Conservation (phyloP, 768 basidiomycete genomes). For the Agrocybe praecox region DNA sequence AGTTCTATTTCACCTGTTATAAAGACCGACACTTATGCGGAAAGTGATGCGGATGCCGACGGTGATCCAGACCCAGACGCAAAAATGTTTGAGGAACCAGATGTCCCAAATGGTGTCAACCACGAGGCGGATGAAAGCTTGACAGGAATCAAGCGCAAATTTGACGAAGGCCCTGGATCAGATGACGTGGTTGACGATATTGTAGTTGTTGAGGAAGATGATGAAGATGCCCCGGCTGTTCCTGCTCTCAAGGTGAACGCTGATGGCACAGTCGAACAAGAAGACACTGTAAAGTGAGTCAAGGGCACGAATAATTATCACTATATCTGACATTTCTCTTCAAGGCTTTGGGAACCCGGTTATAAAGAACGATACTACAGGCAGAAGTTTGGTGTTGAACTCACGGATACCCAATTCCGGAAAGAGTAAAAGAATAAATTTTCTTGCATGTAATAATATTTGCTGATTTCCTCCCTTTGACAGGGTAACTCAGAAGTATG, state of each 20-base stretch:
- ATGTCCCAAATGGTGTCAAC: slow-evolving; percentile 18
- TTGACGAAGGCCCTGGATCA: slow-evolving; percentile 47
- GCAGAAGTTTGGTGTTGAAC: slow-evolving; percentile 85
- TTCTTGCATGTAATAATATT: not conserved
- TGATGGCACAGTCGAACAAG: slow-evolving; percentile 94
- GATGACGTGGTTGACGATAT: slow-evolving; percentile 45
- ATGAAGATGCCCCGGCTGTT: slow-evolving; percentile 47
- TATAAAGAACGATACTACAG: slow-evolving; percentile 95
- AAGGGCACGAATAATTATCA: not conserved
- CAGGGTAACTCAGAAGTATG: slow-evolving; percentile 82
- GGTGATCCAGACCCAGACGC: slow-evolving; percentile 32
- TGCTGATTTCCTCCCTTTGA: slow-evolving; percentile 4
- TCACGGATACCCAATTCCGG: slow-evolving; percentile 71
- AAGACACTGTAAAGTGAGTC: slow-evolving; percentile 87
- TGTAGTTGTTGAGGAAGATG: slow-evolving; percentile 54
- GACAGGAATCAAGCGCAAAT: slow-evolving; percentile 42
- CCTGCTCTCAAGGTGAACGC: slow-evolving; percentile 76
- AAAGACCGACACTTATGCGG: slow-evolving; percentile 11
- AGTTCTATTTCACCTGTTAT: not conserved
- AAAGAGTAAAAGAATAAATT: slow-evolving; percentile 55
- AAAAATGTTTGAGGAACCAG: slow-evolving; percentile 20
- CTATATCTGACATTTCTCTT: slow-evolving; percentile 5
- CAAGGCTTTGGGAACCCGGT: slow-evolving; percentile 92
- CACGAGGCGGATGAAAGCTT: slow-evolving; percentile 14
- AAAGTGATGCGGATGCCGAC: slow-evolving; percentile 30